Evolutionary conservation across 176 grass and related monocot genomes (phyloP).

Genomic region (Musa schizocarpa): DNA sequence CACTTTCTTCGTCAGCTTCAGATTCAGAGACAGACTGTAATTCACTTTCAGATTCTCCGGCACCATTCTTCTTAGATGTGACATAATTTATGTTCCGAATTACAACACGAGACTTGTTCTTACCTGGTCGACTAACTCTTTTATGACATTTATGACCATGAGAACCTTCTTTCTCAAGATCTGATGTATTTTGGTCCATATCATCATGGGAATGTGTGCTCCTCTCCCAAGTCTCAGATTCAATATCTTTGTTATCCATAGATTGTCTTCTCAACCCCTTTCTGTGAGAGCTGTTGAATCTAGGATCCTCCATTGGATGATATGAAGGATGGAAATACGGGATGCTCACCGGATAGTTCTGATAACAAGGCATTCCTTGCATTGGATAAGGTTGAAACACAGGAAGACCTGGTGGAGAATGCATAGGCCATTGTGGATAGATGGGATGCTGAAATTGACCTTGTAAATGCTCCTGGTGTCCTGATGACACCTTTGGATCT

Average conservation of each 20-base stretch:
- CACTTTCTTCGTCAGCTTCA: conserved; percentile 20
- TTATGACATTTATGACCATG: conserved; percentile 56
- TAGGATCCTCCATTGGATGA: conserved; percentile 54
- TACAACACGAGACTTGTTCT: conserved; percentile 68
- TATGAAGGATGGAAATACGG: conserved; percentile 63
- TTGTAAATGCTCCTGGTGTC: conserved; percentile 30
- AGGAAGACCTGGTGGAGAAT: conserved; percentile 38
- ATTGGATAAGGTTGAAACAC: conserved; percentile 50
- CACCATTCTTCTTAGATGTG: conserved; percentile 47
- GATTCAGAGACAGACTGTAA: conserved; percentile 49
- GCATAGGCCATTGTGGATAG: conserved; percentile 89
- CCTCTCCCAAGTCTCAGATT: conserved; percentile 30
- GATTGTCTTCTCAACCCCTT: conserved; percentile 53
- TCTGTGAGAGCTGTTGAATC: conserved; percentile 36
- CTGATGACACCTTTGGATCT: neutral
- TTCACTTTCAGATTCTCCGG: conserved; percentile 36
- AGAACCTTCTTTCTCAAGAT: conserved; percentile 33
- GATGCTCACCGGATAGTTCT: conserved; percentile 39
- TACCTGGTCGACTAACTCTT: conserved; percentile 45
- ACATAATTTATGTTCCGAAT: conserved; percentile 81
- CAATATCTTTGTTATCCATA: conserved; percentile 38
- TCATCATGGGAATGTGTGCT: conserved; percentile 21
- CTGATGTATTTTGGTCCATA: conserved; percentile 36
- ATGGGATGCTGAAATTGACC: conserved; percentile 50
- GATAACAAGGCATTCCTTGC: conserved; percentile 83